phyloP scores from a whole-genome alignment of 306 rosid species.

The Malus orientalis region DNA sequence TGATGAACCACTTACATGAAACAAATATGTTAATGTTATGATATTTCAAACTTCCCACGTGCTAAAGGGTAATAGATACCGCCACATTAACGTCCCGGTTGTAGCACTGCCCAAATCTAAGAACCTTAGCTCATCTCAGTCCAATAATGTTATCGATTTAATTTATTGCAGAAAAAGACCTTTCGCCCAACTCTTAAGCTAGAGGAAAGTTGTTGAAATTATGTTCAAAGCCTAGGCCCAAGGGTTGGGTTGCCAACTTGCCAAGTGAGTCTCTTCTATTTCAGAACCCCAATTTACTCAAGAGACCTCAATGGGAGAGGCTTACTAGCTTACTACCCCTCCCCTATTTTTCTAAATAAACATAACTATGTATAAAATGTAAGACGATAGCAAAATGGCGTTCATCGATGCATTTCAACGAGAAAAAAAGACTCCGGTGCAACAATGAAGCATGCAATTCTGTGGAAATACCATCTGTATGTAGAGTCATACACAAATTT shows the following conservation, averaged over 20 bases:
- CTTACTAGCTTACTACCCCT: not conserved
- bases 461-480: not conserved
- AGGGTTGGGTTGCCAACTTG: not conserved
- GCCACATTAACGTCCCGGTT: rapidly evolving
- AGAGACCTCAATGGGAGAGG: not conserved
- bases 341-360: not conserved
- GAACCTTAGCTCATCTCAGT: not conserved
- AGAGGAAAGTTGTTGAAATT: no score
- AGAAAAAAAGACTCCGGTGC: not conserved
- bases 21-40: no score
- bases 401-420: not conserved
- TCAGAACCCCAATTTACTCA: not conserved
- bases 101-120: not conserved
- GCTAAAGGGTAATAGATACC: no score
- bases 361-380: not conserved
- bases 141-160: not conserved
- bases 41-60: no score
- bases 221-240: not conserved
- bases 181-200: no score
- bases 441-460: not conserved
- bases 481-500: not conserved
- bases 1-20: not conserved
- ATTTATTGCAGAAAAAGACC: no score
- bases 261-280: not conserved
- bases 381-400: not conserved